Conservation (phyloP, 139 green algal species). For the Auxenochlorella protothecoides region DNA sequence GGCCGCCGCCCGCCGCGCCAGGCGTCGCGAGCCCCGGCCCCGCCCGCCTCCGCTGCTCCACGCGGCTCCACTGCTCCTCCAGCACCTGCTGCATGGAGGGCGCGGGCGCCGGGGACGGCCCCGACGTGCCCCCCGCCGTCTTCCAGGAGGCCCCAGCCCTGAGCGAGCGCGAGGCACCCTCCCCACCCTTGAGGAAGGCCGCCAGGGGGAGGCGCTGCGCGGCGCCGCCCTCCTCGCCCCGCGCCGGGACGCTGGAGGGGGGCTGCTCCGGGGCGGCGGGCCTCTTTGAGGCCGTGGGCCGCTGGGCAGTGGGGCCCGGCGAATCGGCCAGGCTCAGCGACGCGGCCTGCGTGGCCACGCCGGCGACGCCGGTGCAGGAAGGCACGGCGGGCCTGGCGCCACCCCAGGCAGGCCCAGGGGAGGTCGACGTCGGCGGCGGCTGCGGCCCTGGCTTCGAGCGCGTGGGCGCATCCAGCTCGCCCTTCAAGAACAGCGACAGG, state of each 20-base stretch:
- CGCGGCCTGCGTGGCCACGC: background rate
- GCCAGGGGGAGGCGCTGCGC: no score
- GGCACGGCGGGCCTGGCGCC: background rate
- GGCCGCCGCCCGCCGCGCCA: background rate
- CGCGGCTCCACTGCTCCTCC: no score
- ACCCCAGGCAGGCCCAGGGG: slow-evolving; percentile 12
- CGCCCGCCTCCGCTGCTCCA: background rate
- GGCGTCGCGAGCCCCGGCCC: background rate
- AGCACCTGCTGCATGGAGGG: background rate
- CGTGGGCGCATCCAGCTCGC: slow-evolving; percentile 23
- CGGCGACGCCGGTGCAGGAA: slow-evolving; percentile 11
- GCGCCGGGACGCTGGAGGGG: no score
- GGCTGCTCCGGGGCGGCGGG: no score
- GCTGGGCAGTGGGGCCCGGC: background rate
- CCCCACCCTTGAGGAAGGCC: no score
- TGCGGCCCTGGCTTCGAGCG: background rate
- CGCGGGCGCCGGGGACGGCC: slow-evolving; percentile 8
- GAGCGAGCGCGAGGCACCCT: no score
- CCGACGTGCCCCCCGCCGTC: background rate
- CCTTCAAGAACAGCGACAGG: slow-evolving; percentile 62
- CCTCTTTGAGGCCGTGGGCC: no score
- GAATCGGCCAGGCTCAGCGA: background rate
- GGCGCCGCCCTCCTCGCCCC: no score
- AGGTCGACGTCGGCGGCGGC: background rate
- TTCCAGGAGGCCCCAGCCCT: background rate